Percentiles rank a stretch among this genome's conserved stretches.
Conservation (phyloP, 768 basidiomycete genomes). For the Cystoderma amianthinum region DNA sequence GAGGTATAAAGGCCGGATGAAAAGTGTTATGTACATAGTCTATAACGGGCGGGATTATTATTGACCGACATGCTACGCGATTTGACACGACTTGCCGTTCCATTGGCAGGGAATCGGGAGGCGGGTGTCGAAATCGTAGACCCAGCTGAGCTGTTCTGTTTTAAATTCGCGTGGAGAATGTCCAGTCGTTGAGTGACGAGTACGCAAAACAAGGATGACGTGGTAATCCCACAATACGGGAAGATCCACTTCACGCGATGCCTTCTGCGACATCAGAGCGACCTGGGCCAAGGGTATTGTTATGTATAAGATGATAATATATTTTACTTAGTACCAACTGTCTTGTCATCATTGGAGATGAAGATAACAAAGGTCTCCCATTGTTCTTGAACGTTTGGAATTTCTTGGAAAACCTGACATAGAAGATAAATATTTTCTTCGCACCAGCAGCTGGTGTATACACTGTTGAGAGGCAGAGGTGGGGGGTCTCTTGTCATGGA, state of each 20-base stretch:
- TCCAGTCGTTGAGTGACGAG: conserved; percentile 8
- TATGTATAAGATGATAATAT: conserved; percentile 1
- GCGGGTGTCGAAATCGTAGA: conserved; percentile 64
- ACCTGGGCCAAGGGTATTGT: conserved; percentile 31
- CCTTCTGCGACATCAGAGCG: conserved; percentile 58
- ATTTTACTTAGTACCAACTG: conserved; percentile 29
- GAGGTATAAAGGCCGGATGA: conserved; percentile 19
- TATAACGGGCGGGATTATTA: conserved; percentile 14
- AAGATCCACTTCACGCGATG: conserved; percentile 19
- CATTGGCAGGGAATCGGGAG: conserved; percentile 44
- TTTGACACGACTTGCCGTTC: conserved; percentile 28
- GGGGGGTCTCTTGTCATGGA: no score
- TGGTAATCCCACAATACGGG: conserved; percentile 74
- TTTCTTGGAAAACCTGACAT: conserved; percentile 30
- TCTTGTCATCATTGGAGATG: conserved; percentile 56
- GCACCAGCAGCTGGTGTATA: conserved; percentile 60
- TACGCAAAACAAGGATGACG: conserved; percentile 50
- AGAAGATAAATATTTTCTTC: conserved; percentile 73
- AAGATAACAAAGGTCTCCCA: conserved; percentile 56
- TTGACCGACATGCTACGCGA: neutral
- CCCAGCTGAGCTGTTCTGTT: conserved; percentile 48
- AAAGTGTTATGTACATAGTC: conserved; percentile 44
- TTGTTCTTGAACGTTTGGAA: conserved; percentile 13
- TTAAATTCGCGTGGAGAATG: no score
- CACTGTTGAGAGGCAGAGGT: conserved; percentile 24